These are phyloP conservation scores for Phytopythium chamaehyphon DNA, from an alignment of 352 stramenopile species.

Conservation along the genomic window DNA sequence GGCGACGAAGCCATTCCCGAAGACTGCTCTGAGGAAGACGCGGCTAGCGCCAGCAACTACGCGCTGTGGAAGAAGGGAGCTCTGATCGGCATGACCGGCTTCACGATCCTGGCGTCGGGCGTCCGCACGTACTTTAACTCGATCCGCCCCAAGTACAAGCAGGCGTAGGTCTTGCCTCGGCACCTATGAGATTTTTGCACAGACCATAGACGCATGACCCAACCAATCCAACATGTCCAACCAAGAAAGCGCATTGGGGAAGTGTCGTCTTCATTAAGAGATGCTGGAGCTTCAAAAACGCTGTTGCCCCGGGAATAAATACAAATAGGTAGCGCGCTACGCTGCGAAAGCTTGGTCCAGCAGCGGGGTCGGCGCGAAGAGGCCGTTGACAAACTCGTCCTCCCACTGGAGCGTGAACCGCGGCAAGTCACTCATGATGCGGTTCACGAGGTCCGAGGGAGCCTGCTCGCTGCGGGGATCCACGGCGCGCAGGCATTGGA, in stretches of 20 bases:
- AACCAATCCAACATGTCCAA: no score
- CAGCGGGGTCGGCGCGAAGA: conserved; percentile 22
- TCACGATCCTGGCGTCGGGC: conserved; percentile 56
- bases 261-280: conserved; percentile 1
- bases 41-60: conserved; percentile 32
- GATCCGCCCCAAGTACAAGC: conserved; percentile 61
- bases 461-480: conserved; percentile 17
- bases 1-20: conserved; percentile 18
- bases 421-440: conserved; percentile 34
- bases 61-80: conserved; percentile 49
- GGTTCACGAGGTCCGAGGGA: conserved; percentile 18
- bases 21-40: conserved; percentile 41
- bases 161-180: conserved; percentile 19
- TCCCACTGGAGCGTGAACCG: conserved; percentile 39
- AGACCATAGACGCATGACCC: no score
- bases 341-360: conserved; percentile 21
- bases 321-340: background rate
- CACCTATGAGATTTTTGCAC: no score
- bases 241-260: background rate
- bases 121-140: conserved; percentile 65
- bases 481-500: conserved; percentile 35
- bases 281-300: no score
- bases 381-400: conserved; percentile 34
- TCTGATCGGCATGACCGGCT: conserved; percentile 47
- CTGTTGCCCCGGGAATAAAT: conserved; percentile 4